phyloP scores from a whole-genome alignment of 306 rosid species.

The Erythrophleum fordii region DNA sequence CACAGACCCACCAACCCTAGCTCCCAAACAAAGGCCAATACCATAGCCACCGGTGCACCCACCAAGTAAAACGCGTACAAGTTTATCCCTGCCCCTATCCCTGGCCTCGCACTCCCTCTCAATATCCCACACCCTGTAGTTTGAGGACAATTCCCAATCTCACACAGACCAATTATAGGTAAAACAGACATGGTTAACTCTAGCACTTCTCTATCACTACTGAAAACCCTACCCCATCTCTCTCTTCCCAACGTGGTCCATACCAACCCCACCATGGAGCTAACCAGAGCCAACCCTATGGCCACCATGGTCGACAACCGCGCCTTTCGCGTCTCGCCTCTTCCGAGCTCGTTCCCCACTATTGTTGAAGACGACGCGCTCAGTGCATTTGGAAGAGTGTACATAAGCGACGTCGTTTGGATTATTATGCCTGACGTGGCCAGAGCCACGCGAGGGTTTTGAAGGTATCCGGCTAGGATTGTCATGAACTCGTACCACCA shows the following conservation, averaged over 20 bases:
- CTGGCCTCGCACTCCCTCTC: conserved; percentile 79
- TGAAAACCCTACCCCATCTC: conserved; percentile 58
- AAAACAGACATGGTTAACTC: conserved; percentile 54
- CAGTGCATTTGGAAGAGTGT: conserved; percentile 54
- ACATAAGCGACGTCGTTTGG: conserved; percentile 59
- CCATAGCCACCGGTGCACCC: conserved; percentile 68
- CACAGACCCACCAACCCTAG: conserved; percentile 71
- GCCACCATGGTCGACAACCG: conserved; percentile 53
- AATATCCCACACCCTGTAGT: conserved; percentile 71
- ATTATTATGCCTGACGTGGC: conserved; percentile 56
- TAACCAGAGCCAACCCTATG: conserved; percentile 47
- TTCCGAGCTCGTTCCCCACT: conserved; percentile 61
- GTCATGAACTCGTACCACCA: conserved; percentile 81
- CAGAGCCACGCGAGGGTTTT: conserved; percentile 46
- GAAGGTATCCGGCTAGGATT: conserved; percentile 54
- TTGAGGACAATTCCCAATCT: conserved; percentile 72
- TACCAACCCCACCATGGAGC: conserved; percentile 51
- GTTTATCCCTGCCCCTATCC: conserved; percentile 64
- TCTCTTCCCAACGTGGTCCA: conserved; percentile 54
- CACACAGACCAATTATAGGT: conserved; percentile 71
- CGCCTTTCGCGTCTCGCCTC: conserved; percentile 46
- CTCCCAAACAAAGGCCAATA: conserved; percentile 56
- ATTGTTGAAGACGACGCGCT: conserved; percentile 56
- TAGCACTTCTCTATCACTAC: conserved; percentile 52
- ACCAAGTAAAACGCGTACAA: conserved; percentile 69